Evolutionary conservation across 805 yeast species (phyloP), one percentile per base, ranked within the genome.

Genomic region (Sugiyamaella smithiae): DNA sequence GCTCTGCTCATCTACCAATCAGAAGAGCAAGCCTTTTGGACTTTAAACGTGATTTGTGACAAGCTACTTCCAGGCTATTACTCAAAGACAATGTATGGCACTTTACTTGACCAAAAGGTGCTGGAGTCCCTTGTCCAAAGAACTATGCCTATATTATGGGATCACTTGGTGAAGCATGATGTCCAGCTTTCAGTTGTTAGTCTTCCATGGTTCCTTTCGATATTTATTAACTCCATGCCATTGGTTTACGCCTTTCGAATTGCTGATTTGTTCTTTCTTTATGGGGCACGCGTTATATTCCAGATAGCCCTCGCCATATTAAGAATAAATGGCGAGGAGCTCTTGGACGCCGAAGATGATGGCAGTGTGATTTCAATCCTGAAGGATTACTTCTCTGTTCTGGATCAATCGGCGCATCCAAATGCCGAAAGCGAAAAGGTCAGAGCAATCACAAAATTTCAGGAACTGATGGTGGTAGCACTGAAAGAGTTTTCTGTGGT

Each of bases 21-120:
- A 6, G 99, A 93, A 66, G 99, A 91, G 56, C 98, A 93, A 67
- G 98, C 97, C 0, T 93, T 88, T 62, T 93, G 98, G 98, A 80
- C 91, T 50, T 73, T 93, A 49, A 79, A 82, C 48, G 78, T 80
- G 14, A 67, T 93, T 2, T 89, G 97, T 69, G 96, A 89, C 51
- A 77, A 81, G 33, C 78, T 86, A 51, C 85, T 89, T 2, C 98
- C 98, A 0, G 99, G 99, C 0, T 93, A 93, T 66, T 93, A 93
- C 62, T 90, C 98, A 2, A 88, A 82, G 60, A 91, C 97, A 0
- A 93, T 93, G 99, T 91, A 91, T 61, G 99, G 99, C 22, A 93
- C 97, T 1, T 70, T 93, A 25, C 71, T 93, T 31, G 99, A 93
- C 63, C 99, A 93, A 69, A 80, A 82, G 58, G 99, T 93, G 0